Base-by-base conservation (phyloP, 2,329 filamentous ascomycete species). In the Colletotrichum viniferum region DNA sequence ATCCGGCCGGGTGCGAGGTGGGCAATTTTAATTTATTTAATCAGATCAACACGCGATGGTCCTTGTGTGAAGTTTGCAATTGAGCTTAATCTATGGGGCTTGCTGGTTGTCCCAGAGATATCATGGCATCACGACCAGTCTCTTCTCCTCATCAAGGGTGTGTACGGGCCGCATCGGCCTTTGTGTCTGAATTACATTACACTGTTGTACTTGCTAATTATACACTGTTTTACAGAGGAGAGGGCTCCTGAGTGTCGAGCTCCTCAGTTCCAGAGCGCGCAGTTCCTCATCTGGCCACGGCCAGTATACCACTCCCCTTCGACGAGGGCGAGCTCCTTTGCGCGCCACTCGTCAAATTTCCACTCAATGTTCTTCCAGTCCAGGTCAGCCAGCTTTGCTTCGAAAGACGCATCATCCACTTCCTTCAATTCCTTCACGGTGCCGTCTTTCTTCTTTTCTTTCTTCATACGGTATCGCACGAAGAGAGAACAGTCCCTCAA, bases 401-500 rank as follows among this genome's bases (percentile, higher is more conserved):
- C 87, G 8, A 92, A 82, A 2, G 82, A 81, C 8, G 38, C 18
- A 12, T 48, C 38, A n/a, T 48, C 18, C 38, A 48, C 38, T 48
- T 48, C 38, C 1, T 48, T 48, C 18, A 48, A 48, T n/a, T 79
- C 77, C 1, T 79, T 75, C 9, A 77, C 61, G 2, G 63, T 56
- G 7, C 28, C 52, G 26, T 48, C 61, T 3, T 65, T 30, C 36
- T 24, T 26, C 16, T 30, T 48, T 26, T 77, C 65, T 14, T 24
- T 48, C 18, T 48, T 48, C 38, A 48, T 48, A 48, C 38, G 67
- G 18, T 77, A 77, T 79, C 91, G 90, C 55, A 95, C 86, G 80
- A 93, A 96, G 79, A 94, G 90, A 5, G 94, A 95, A 82, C 94
- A 96, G 85, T 97, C 95, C 65, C 95, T 88, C 78, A 97, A 83